phyloP scores from a whole-genome alignment of 2,329 filamentous ascomycete species.

The Iodosphaeria phyllophila region DNA sequence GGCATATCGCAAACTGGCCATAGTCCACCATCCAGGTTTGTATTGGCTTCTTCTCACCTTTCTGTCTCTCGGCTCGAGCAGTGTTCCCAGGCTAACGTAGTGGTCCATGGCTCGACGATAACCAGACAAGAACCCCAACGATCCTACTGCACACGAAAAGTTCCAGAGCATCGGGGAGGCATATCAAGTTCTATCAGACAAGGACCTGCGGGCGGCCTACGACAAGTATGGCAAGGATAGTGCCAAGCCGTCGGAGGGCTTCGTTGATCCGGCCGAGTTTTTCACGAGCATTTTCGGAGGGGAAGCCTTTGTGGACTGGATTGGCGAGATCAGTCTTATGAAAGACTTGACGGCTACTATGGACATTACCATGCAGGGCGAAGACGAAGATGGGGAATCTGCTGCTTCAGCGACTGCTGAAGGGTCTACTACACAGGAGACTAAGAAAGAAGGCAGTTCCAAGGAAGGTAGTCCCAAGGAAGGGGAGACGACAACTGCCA shows the following conservation, averaged over 20 bases:
- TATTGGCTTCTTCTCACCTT: constrained; percentile 1
- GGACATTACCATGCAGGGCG: constrained; percentile 82
- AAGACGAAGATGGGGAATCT: constrained; percentile 47
- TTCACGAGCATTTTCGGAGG: constrained; percentile 97
- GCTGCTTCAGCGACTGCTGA: constrained; percentile 24
- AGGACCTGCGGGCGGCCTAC: constrained; percentile 75
- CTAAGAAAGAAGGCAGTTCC: constrained; percentile 35
- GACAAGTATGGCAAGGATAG: constrained; percentile 96
- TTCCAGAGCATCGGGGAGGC: constrained; percentile 75
- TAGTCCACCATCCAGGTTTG: constrained; percentile 74
- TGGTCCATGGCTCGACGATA: constrained; percentile 1
- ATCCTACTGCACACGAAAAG: constrained; percentile 81
- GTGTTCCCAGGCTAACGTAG: constrained; percentile 1
- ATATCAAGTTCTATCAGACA: constrained; percentile 69
- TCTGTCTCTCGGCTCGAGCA: constrained; percentile 1
- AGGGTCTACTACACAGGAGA: constrained; percentile 25
- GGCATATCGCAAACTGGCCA: constrained; percentile 86
- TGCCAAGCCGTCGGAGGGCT: constrained; percentile 77
- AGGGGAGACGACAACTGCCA: constrained; percentile 9
- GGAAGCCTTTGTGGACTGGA: constrained; percentile 88
- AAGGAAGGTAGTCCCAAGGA: constrained; percentile 18
- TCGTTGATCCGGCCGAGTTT: constrained; percentile 92
- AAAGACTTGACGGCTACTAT: constrained; percentile 96
- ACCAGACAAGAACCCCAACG: constrained; percentile 89
- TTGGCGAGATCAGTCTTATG: constrained; percentile 96